These are phyloP conservation scores for Pseudonitzschia multiseries DNA, from an alignment of 108 stramenopile species.

Conservation along the genomic window DNA sequence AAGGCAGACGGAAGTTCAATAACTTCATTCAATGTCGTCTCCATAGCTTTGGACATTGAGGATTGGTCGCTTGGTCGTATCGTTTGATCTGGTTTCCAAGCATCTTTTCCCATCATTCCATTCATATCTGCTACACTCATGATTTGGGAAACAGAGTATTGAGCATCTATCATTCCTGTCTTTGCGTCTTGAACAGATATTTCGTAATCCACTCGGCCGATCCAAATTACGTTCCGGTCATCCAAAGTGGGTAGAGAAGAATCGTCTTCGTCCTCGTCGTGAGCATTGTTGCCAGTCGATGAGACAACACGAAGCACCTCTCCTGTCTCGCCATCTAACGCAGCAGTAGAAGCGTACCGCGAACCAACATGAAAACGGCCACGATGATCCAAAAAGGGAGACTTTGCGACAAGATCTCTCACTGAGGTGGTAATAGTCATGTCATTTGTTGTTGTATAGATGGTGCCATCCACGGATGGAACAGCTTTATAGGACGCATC, in stretches of 20 bases:
- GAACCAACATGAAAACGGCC: constrained; percentile 77
- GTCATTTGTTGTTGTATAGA: constrained; percentile 60
- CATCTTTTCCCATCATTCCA: constrained; percentile 28
- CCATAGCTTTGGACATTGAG: background rate
- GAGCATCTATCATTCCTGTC: constrained; percentile 61
- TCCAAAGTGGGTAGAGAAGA: constrained; percentile 22
- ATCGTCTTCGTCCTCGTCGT: constrained; percentile 13
- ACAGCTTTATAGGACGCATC: constrained; percentile 50
- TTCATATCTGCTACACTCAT: constrained; percentile 73
- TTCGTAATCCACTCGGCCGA: constrained; percentile 78
- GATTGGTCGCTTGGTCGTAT: background rate
- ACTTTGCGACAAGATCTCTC: constrained; percentile 64
- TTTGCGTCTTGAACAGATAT: constrained; percentile 77
- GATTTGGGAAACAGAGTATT: constrained; percentile 69
- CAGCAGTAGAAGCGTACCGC: constrained; percentile 60
- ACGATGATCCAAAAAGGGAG: constrained; percentile 79
- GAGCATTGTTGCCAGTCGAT: background rate
- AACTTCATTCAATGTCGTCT: background rate
- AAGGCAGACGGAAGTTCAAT: constrained; percentile 38
- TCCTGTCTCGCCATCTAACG: constrained; percentile 69
- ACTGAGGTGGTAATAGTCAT: constrained; percentile 52
- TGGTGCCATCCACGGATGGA: constrained; percentile 75
- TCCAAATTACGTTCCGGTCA: constrained; percentile 74
- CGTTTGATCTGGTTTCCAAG: constrained; percentile 14
- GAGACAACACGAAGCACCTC: constrained; percentile 65